A percentile compares a stretch with the other conserved stretches of the same genome.
Conservation (phyloP, 129 eudicot genomes). For the Artemisia annua region DNA sequence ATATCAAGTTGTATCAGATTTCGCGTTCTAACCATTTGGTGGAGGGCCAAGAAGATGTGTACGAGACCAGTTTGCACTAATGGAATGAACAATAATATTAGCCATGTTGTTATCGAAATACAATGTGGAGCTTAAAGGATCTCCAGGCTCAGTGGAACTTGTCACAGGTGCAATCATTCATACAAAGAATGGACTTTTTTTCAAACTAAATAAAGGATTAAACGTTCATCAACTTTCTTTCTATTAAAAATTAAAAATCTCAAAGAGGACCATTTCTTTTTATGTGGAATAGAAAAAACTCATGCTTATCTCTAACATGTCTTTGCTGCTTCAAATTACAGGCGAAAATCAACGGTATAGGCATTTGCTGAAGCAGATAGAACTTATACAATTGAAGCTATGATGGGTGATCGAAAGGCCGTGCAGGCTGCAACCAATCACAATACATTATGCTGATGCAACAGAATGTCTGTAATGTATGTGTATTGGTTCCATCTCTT, state of each 20-base stretch:
- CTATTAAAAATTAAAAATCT: no score
- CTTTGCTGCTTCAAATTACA: constrained; percentile 45
- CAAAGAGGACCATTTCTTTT: not conserved
- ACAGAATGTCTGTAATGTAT: constrained; percentile 71
- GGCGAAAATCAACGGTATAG: constrained; percentile 88
- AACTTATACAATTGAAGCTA: constrained; percentile 94
- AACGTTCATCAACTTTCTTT: constrained; percentile 26
- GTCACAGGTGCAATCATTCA: constrained; percentile 98
- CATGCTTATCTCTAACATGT: constrained; percentile 21
- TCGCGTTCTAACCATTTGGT: constrained; percentile 92
- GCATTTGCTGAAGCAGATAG: constrained; percentile 93
- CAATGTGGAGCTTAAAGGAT: constrained; percentile 77
- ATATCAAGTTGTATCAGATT: constrained; percentile 73
- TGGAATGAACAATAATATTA: constrained; percentile 91
- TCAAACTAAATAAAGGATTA: constrained; percentile 73
- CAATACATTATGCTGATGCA: constrained; percentile 69
- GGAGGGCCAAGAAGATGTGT: constrained; percentile 99
- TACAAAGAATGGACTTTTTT: constrained; percentile 81
- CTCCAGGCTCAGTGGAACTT: constrained; percentile 76
- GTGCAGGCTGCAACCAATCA: constrained; percentile 97
- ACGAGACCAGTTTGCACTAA: constrained; percentile 95
- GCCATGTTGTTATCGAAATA: constrained; percentile 77
- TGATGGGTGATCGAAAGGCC: constrained; percentile 99
- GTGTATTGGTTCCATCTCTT: constrained; percentile 15
- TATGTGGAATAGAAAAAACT: not conserved